Conservation (phyloP, 495 filamentous ascomycete species). For the Penicillium lagena region DNA sequence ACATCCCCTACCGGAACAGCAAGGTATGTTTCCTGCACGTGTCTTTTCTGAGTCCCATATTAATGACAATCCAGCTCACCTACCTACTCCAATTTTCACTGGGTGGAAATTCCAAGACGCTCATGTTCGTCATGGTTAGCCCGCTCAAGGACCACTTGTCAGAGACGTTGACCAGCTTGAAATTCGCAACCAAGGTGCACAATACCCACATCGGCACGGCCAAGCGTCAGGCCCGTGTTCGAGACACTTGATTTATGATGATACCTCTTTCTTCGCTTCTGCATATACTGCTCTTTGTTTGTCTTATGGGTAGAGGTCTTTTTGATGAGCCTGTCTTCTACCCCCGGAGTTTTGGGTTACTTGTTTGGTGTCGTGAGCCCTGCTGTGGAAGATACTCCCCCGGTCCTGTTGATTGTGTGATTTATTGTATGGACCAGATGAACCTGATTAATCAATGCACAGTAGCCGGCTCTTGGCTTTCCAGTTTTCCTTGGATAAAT, state of each 20-base stretch:
- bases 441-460: conserved; percentile 14
- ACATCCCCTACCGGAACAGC: conserved; percentile 92
- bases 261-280: conserved; percentile 16
- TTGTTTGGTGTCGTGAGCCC: conserved; percentile 4
- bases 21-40: conserved; percentile 52
- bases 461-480: conserved; percentile 2
- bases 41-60: neutral
- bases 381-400: conserved; percentile 6
- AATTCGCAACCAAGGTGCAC: conserved; percentile 94
- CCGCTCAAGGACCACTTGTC: conserved; percentile 85
- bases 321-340: conserved; percentile 27
- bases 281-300: conserved; percentile 15
- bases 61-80: conserved; percentile 56
- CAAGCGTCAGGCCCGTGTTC: conserved; percentile 64
- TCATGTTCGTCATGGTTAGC: conserved; percentile 99
- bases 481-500: conserved; percentile 4
- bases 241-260: conserved; percentile 33
- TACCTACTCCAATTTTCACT: conserved; percentile 94
- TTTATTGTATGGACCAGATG: conserved; percentile 13
- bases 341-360: conserved; percentile 17
- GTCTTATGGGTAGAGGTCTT: conserved; percentile 15
- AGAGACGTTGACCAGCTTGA: conserved; percentile 90
- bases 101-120: conserved; percentile 91
- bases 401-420: conserved; percentile 11
- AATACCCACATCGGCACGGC: conserved; percentile 87